These are phyloP conservation scores for Obba rivulosa DNA, from an alignment of 768 basidiomycete species.

Conservation along the genomic window DNA sequence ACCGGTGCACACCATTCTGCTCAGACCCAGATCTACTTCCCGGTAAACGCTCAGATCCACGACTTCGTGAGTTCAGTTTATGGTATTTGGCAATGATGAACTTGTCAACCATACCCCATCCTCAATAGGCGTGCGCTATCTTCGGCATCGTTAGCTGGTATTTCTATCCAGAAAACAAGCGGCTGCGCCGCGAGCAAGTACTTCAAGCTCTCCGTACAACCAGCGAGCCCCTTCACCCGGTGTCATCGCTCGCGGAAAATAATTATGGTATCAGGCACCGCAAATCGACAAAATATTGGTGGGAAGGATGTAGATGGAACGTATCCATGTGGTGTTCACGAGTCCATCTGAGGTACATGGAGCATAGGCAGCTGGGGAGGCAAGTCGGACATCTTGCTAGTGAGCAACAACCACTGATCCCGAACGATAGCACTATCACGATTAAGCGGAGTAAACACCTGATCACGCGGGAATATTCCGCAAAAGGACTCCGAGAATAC, in stretches of 20 bases:
- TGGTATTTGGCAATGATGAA: not conserved
- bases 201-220: constrained; percentile 39
- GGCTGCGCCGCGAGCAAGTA: constrained; percentile 67
- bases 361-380: too few relatives aligned
- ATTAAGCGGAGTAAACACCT: too few relatives aligned
- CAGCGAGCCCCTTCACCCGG: constrained; percentile 18
- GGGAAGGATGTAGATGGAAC: too few relatives aligned
- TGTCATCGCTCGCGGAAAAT: not conserved
- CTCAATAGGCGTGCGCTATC: constrained; percentile 62
- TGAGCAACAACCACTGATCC: too few relatives aligned
- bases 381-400: too few relatives aligned
- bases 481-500: too few relatives aligned
- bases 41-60: constrained; percentile 68
- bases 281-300: too few relatives aligned
- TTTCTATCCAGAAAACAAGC: constrained; percentile 71
- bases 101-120: not conserved
- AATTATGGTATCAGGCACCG: not conserved
- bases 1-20: not conserved
- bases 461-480: too few relatives aligned
- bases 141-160: constrained; percentile 77
- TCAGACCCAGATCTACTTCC: constrained; percentile 79
- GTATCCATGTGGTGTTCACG: too few relatives aligned
- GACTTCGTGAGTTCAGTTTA: constrained; percentile 68
- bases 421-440: too few relatives aligned
- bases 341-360: too few relatives aligned